phyloP scores from a whole-genome alignment of 805 yeast species.

The Lipomyces spencermartinsiae region DNA sequence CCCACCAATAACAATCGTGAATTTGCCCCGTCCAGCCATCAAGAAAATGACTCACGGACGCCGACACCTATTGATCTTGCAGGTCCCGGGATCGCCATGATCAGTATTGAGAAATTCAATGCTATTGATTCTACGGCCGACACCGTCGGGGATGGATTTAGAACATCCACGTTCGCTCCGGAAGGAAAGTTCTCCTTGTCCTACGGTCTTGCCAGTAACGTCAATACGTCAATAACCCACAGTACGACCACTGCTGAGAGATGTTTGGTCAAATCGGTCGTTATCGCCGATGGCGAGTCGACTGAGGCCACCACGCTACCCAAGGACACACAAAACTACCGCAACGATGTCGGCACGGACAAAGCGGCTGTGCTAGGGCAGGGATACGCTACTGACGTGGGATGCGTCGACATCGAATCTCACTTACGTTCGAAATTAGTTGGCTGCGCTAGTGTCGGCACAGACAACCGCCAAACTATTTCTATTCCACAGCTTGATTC shows the following conservation, averaged over 20 bases:
- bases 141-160: background rate
- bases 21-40: background rate
- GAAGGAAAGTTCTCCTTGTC: no score
- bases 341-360: background rate
- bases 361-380: background rate
- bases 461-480: background rate
- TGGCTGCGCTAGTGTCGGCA: background rate
- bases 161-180: background rate
- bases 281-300: background rate
- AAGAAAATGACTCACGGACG: background rate
- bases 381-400: background rate
- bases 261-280: background rate
- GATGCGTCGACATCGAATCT: background rate
- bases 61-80: background rate
- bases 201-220: background rate
- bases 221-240: background rate
- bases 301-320: background rate
- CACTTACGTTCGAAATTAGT: no score
- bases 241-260: background rate
- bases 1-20: background rate
- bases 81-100: background rate
- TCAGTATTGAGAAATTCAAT: background rate
- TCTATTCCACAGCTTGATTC: background rate
- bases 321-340: background rate
- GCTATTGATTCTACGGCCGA: background rate